phyloP scores from a whole-genome alignment of 1,139 yeast species.

The Candida smagusa region DNA sequence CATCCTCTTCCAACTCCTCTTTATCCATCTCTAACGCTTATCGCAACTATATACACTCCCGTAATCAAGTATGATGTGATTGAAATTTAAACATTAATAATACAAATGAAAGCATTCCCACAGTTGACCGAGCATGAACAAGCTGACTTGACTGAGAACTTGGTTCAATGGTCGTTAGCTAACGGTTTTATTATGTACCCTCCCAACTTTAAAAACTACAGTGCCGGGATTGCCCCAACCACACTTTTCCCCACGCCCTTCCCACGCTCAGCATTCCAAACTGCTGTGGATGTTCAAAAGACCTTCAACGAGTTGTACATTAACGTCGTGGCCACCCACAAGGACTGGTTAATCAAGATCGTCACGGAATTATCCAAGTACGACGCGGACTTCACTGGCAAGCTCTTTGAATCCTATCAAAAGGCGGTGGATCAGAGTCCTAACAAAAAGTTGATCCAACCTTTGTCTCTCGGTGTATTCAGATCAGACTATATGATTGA shows the following conservation, averaged over 20 bases:
- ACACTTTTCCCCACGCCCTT: constrained; percentile 91
- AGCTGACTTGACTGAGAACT: constrained; percentile 32
- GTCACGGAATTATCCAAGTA: constrained; percentile 52
- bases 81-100: constrained; percentile 2
- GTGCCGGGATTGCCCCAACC: constrained; percentile 74
- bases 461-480: constrained; percentile 76
- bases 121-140: constrained; percentile 25
- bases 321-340: constrained; percentile 49
- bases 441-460: constrained; percentile 50
- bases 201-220: constrained; percentile 43
- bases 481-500: constrained; percentile 90
- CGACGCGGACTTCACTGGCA: constrained; percentile 82
- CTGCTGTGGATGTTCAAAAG: constrained; percentile 67
- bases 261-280: constrained; percentile 61
- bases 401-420: constrained; percentile 57
- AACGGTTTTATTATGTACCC: constrained; percentile 82
- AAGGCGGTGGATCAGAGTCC: constrained; percentile 44
- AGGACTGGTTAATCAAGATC: constrained; percentile 59
- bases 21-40: too few species aligned
- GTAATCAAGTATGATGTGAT: constrained; percentile 4
- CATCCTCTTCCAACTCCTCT: too few species aligned
- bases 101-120: constrained; percentile 27
- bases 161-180: constrained; percentile 73
- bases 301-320: constrained; percentile 73
- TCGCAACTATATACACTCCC: constrained; percentile 1